Evolutionary conservation across 148 eudicot genomes (phyloP).

Genomic region (Rhododendron kiyosumense): DNA sequence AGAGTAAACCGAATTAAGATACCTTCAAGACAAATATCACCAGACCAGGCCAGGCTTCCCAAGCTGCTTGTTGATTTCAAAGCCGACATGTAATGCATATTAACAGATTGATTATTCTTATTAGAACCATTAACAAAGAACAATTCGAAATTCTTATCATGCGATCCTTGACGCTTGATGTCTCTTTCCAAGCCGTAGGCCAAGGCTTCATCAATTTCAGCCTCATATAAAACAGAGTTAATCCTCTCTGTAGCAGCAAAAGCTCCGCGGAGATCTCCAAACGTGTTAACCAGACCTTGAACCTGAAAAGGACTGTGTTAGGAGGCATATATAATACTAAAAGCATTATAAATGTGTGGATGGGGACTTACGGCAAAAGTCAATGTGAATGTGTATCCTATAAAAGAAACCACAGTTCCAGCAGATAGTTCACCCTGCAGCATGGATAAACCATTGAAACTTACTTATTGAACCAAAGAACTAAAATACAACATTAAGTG

Average conservation of each 20-base stretch:
- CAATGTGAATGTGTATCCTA: conserved; percentile 92
- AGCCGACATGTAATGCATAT: conserved; percentile 62
- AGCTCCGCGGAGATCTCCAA: conserved; percentile 96
- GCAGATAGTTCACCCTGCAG: conserved; percentile 90
- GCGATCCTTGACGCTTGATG: conserved; percentile 47
- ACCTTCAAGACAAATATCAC: conserved; percentile 95
- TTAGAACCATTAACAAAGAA: conserved; percentile 45
- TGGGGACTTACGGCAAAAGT: conserved; percentile 82
- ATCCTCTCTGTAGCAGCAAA: conserved; percentile 95
- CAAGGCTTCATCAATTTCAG: conserved; percentile 84
- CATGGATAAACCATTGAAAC: conserved; percentile 1
- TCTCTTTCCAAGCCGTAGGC: conserved; percentile 79
- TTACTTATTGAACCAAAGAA: neutral
- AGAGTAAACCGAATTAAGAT: conserved; percentile 9
- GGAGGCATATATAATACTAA: neutral
- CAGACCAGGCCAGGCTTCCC: conserved; percentile 58
- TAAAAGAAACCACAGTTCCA: conserved; percentile 88
- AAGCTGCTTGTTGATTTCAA: conserved; percentile 60
- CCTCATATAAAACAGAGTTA: conserved; percentile 74
- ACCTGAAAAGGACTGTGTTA: conserved; percentile 43
- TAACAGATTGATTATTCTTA: conserved; percentile 36
- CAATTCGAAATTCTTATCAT: conserved; percentile 52
- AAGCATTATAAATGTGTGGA: neutral
- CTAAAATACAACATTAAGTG: neutral
- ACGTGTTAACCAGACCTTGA: conserved; percentile 93